A percentile compares a stretch with the other conserved stretches of the same genome.
These are phyloP conservation scores for Wilhelminamyces savonicus DNA, from an alignment of 805 yeast genomes.

Conservation along the genomic window DNA sequence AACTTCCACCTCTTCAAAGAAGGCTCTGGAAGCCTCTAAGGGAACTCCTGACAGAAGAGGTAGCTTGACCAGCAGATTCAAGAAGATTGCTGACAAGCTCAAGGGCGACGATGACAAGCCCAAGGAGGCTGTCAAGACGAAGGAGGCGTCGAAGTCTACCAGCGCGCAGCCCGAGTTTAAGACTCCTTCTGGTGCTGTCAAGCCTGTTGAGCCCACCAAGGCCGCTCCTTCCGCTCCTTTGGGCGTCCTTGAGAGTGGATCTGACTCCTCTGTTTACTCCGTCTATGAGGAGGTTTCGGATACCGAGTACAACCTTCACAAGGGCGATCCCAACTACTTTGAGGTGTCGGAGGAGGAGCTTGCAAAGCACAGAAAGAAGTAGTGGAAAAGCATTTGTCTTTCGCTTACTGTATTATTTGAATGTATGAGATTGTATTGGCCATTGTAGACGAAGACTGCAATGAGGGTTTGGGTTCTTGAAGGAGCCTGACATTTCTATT, in stretches of 20 bases:
- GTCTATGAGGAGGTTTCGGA: slow-evolving; percentile 45
- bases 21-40: slow-evolving; percentile 1
- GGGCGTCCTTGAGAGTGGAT: too few relatives aligned
- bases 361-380: slow-evolving; percentile 6
- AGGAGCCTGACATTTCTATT: too few relatives aligned
- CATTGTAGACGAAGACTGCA: too few relatives aligned
- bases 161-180: too few relatives aligned
- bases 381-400: too few relatives aligned
- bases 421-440: too few relatives aligned
- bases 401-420: too few relatives aligned
- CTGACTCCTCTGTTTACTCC: slow-evolving; percentile 12
- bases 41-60: too few relatives aligned
- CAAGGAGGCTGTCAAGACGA: slow-evolving; percentile 1
- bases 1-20: not conserved
- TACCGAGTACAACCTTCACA: slow-evolving; percentile 38
- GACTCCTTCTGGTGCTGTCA: too few relatives aligned
- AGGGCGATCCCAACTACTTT: slow-evolving; percentile 44
- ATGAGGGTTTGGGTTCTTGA: too few relatives aligned
- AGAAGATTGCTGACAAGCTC: slow-evolving; percentile 10
- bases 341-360: slow-evolving; percentile 19
- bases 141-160: too few relatives aligned
- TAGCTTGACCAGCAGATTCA: slow-evolving; percentile 11
- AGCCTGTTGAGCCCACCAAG: not conserved
- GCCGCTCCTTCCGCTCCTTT: not conserved
- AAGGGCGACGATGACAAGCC: slow-evolving; percentile 5